Evolutionary conservation across 2,329 filamentous ascomycete species (phyloP).

Genomic region (Didymella lethalis): DNA sequence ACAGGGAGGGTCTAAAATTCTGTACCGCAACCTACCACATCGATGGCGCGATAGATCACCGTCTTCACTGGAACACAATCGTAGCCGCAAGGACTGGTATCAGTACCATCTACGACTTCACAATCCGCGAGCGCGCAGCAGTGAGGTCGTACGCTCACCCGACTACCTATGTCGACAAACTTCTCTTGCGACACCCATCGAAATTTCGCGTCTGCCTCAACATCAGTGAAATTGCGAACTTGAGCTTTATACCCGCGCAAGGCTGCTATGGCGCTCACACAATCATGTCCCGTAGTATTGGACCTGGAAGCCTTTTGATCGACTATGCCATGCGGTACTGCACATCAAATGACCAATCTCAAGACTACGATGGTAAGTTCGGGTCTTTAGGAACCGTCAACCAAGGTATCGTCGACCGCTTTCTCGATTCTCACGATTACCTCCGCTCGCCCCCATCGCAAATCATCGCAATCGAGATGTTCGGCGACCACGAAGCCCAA

Average conservation of each 20-base stretch:
- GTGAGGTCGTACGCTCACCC: conserved; percentile 64
- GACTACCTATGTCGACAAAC: conserved; percentile 65
- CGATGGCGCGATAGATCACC: conserved; percentile 28
- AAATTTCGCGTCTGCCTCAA: conserved; percentile 68
- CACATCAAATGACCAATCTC: conserved; percentile 59
- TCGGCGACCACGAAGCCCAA: conserved; percentile 61
- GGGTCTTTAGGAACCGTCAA: conserved; percentile 59
- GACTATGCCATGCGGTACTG: conserved; percentile 65
- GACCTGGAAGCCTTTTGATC: conserved; percentile 65
- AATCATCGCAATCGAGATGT: conserved; percentile 67
- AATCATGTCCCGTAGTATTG: conserved; percentile 63
- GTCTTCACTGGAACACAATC: conserved; percentile 58
- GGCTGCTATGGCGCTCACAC: conserved; percentile 47
- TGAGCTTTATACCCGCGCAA: conserved; percentile 66
- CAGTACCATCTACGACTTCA: conserved; percentile 67
- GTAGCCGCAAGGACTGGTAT: conserved; percentile 64
- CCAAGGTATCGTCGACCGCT: conserved; percentile 61
- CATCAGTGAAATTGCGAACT: conserved; percentile 68
- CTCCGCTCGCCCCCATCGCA: conserved; percentile 62
- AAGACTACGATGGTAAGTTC: conserved; percentile 62
- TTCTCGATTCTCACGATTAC: conserved; percentile 58
- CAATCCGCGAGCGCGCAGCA: conserved; percentile 64
- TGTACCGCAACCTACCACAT: neutral
- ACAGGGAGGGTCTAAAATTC: conserved; percentile 59
- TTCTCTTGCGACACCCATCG: conserved; percentile 64